These are phyloP conservation scores for Ampelomyces quisqualis DNA, from an alignment of 2,329 filamentous ascomycete genomes.

Conservation along the genomic window DNA sequence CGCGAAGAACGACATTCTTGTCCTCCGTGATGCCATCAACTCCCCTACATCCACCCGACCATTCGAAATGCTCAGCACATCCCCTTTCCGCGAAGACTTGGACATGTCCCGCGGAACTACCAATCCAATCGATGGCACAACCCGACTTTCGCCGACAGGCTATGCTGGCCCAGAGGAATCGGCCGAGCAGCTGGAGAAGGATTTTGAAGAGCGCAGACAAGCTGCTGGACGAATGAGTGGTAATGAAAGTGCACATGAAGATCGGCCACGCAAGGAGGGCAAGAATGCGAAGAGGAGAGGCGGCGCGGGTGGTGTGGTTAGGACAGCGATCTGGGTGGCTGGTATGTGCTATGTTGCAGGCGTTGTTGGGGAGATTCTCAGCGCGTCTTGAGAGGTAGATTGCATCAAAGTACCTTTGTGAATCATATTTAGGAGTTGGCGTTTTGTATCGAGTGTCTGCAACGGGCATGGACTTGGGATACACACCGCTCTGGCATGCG, in stretches of 20 bases:
- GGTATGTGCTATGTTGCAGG: constrained; percentile 37
- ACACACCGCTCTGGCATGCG: neutral
- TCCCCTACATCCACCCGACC: constrained; percentile 7
- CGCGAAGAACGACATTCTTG: constrained; percentile 34
- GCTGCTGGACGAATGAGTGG: constrained; percentile 15
- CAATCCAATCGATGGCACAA: constrained; percentile 43
- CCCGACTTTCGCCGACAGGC: constrained; percentile 36
- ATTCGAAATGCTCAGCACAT: constrained; percentile 9
- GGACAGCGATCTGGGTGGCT: constrained; percentile 33
- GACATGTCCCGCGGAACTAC: constrained; percentile 8
- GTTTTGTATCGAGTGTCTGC: neutral
- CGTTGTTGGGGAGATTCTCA: constrained; percentile 30
- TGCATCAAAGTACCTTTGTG: neutral
- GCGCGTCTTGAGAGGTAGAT: neutral
- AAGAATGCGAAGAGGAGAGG: constrained; percentile 14
- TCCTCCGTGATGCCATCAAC: constrained; percentile 26
- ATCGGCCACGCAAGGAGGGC: constrained; percentile 2
- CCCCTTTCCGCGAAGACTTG: neutral
- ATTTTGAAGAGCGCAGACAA: constrained; percentile 27
- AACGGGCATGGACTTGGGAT: neutral
- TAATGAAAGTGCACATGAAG: constrained; percentile 2
- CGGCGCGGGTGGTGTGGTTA: constrained; percentile 25
- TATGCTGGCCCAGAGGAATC: constrained; percentile 33
- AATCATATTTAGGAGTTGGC: neutral
- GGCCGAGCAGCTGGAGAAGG: constrained; percentile 22